Evolutionary conservation across 495 filamentous ascomycete genomes (phyloP).

Genomic region (Entonaema liquescens): DNA sequence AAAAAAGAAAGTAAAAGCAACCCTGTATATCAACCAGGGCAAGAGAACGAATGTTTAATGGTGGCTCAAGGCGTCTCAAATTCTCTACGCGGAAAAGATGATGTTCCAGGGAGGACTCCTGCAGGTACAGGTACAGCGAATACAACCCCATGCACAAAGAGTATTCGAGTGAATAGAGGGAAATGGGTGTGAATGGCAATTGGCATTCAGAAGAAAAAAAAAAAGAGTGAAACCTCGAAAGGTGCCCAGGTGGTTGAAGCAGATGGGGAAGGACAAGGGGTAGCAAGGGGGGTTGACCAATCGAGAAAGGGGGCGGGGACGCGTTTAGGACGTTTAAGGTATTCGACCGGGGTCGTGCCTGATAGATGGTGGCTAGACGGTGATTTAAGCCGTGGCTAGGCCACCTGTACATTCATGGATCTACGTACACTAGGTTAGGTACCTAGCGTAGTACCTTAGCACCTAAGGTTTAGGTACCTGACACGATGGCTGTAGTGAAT

Average conservation of each 20-base stretch:
- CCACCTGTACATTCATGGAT: background rate
- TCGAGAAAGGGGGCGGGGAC: constrained; percentile 37
- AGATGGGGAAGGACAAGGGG: constrained; percentile 16
- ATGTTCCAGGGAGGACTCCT: constrained; percentile 37
- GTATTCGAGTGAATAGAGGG: background rate
- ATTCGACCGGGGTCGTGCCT: constrained; percentile 21
- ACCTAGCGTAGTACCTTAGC: too few species aligned
- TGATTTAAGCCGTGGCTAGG: constrained; percentile 8
- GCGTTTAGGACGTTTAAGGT: constrained; percentile 9
- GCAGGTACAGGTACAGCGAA: constrained; percentile 28
- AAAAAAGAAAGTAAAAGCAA: constrained; percentile 13
- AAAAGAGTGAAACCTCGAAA: constrained; percentile 22
- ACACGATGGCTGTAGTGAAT: too few species aligned
- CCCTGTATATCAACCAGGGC: constrained; percentile 1
- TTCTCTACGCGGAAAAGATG: constrained; percentile 8
- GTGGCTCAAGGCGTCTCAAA: constrained; percentile 36
- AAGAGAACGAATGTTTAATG: constrained; percentile 25
- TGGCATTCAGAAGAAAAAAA: constrained; percentile 6
- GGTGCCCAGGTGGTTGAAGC: constrained; percentile 25
- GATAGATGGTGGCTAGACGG: constrained; percentile 15
- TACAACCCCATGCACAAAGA: background rate
- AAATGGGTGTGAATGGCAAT: background rate
- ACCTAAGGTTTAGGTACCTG: too few species aligned
- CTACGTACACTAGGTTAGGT: constrained; percentile 1
- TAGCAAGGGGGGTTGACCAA: constrained; percentile 18